Percentiles rank a stretch among this genome's conserved stretches.
Conservation (phyloP, 306 rosid species). For the Herpetospermum pedunculosum region DNA sequence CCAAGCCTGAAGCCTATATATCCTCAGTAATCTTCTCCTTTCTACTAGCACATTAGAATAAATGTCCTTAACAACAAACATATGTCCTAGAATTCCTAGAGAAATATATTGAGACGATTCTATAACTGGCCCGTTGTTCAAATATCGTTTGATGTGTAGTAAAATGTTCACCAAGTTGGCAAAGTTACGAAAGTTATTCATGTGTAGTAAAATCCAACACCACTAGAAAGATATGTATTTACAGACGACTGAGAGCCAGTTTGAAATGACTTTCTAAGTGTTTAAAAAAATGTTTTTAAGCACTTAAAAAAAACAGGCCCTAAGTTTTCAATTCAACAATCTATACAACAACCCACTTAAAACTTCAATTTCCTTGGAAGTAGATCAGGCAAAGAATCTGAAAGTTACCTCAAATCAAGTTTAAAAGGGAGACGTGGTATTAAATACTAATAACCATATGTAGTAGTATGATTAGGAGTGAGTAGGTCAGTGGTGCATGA, state of each 20-base stretch:
- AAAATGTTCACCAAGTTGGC: not conserved
- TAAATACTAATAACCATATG: not conserved
- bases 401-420: not conserved
- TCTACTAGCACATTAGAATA: not conserved
- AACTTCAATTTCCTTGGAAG: not conserved
- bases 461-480: not conserved
- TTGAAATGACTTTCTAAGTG: too few species aligned
- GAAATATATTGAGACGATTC: not conserved
- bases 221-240: not conserved
- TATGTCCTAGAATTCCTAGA: not conserved
- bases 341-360: not conserved
- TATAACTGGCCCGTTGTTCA: not conserved
- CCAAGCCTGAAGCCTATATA: not conserved
- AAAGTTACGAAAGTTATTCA: not conserved
- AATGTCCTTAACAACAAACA: not conserved
- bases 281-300: too few species aligned
- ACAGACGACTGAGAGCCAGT: too few species aligned
- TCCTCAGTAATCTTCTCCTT: constrained; percentile 3
- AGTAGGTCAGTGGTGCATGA: not conserved
- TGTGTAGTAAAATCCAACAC: not conserved
- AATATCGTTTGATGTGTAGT: not conserved
- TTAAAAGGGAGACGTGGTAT: not conserved
- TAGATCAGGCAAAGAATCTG: not conserved
- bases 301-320: too few species aligned
- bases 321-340: not conserved